Evolutionary conservation across 2,329 filamentous ascomycete genomes (phyloP), one percentile per base, ranked within the genome.

Genomic region (Trichoderma breve): DNA sequence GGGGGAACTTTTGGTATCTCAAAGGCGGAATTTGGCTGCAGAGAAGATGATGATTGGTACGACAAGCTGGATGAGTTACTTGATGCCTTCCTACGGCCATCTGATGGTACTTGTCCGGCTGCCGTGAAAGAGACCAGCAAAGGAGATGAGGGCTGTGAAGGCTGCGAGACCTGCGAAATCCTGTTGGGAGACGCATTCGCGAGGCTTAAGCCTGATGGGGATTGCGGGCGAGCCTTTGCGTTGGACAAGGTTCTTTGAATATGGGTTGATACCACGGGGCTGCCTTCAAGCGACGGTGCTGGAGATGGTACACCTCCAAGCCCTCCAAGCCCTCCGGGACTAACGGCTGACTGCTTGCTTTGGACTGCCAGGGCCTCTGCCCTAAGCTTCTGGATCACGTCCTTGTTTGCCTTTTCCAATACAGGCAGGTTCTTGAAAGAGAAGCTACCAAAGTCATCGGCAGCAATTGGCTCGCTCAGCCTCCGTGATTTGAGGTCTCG

Each of bases 401-500:
- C 96, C 80, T 99, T 99, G 82, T 99, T 99, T 70, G 96, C 96
- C 81, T 98, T 98, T 78, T 98, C 96, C 21, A 99, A 86, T 24
- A 98, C 95, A 0, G 95, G 95, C 63, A 99, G 84, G 77, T 99
- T 99, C 84, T 99, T 99, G 86, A 97, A 99, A 51, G 94, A 90
- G 81, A 99, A 99, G 74, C 90, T 94, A 36, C 96, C 96, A 84
- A 99, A 99, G 79, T 99, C 97, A 80, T 99, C 96, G 0, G 91
- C 88, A 36, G 90, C 88, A 18, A 95, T 90, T 1, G 96, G 96
- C 81, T 99, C 96, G 80, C 95, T 98, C 51, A 98, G 86, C 76
- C 96, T 88, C 74, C 96, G 89, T 76, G 90, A 95, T 78, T 97
- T 93, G 67, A 92, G 88, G 81, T 99, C 97, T 58, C 96, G 92